These are phyloP conservation scores for Penicillium lividum DNA, from an alignment of 495 filamentous ascomycete genomes.

Conservation along the genomic window DNA sequence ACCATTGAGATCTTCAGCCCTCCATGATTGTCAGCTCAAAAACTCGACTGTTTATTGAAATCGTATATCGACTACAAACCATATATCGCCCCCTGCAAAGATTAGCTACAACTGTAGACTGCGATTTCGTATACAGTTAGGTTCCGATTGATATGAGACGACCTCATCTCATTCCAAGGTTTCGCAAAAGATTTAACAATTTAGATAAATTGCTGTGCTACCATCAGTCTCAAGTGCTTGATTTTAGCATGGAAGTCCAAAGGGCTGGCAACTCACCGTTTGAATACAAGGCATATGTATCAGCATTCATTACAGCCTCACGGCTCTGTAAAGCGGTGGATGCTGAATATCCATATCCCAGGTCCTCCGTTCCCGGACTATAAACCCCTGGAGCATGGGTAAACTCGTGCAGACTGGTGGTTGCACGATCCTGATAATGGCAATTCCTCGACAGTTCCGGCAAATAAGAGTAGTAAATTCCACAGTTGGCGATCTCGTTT, in stretches of 20 bases:
- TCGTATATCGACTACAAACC: background rate
- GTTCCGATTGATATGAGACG: too few relatives aligned
- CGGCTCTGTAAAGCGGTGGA: slow-evolving; percentile 39
- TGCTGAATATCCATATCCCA: slow-evolving; percentile 59
- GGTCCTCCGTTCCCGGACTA: slow-evolving; percentile 56
- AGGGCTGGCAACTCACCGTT: slow-evolving; percentile 43
- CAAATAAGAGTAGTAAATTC: slow-evolving; percentile 54
- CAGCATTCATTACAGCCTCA: slow-evolving; percentile 59
- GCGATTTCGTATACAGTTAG: too few relatives aligned
- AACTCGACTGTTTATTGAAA: background rate
- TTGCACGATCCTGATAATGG: slow-evolving; percentile 60
- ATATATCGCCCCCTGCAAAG: background rate
- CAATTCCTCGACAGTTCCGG: slow-evolving; percentile 45
- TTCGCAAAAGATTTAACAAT: background rate
- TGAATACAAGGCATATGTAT: slow-evolving; percentile 63
- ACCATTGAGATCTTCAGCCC: background rate
- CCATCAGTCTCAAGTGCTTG: background rate
- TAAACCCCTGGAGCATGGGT: slow-evolving; percentile 60
- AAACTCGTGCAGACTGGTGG: slow-evolving; percentile 62
- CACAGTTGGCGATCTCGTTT: slow-evolving; percentile 58
- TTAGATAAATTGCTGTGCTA: background rate
- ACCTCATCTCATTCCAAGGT: too few relatives aligned
- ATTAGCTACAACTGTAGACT: too few relatives aligned
- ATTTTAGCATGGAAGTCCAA: background rate
- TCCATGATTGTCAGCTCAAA: background rate